Base-by-base conservation (phyloP, 1,139 yeast genomes). In the Wickerhamomyces sp. region DNA sequence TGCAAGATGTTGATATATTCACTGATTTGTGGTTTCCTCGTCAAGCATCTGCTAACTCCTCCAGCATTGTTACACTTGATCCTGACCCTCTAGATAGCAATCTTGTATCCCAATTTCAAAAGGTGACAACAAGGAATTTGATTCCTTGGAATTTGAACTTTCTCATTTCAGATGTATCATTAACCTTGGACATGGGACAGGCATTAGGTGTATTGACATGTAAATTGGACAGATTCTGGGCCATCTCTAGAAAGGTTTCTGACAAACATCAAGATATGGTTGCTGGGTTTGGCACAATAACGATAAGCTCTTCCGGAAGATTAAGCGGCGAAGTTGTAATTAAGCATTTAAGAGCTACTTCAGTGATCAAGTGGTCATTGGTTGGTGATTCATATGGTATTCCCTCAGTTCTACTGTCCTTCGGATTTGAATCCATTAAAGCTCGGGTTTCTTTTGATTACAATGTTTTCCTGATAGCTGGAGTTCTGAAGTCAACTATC, bases 1-100 rank as follows among this genome's bases (percentile, higher is more conserved):
- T 85, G 41, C 96, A 89, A 55, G 97, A 92, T 58, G 64, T 90
- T 42, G 84, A 85, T 38, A 63, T 90, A 27, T 92, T 92, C 61
- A 71, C 72, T 43, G 96, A 92, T 58, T 80, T 90, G 29, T 92
- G 97, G 97, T 61, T 75, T 36, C 84, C 94, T 2, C 4, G 15
- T 7, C 6, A 10, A 7, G 13, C 10, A 7, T 4, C 5, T 12
- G 2, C 5, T 7, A 7, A 10, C 12, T 7, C 36, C 9, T 33
- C 33, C 16, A 37, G 45, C 0, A 36, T 21, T 4, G 20, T 33
- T 8, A 30, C 35, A 15, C 26, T 15, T 4, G 9, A 27, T 7
- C 25, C 19, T 9, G 36, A 37, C 5, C n/a, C 33, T 4, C 25
- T 28, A 16, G 41, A 63, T 45, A 69, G 66, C 40, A 72, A 68